Base-by-base conservation (phyloP, 768 basidiomycete species). In the Leccinum olivaceopallidum region DNA sequence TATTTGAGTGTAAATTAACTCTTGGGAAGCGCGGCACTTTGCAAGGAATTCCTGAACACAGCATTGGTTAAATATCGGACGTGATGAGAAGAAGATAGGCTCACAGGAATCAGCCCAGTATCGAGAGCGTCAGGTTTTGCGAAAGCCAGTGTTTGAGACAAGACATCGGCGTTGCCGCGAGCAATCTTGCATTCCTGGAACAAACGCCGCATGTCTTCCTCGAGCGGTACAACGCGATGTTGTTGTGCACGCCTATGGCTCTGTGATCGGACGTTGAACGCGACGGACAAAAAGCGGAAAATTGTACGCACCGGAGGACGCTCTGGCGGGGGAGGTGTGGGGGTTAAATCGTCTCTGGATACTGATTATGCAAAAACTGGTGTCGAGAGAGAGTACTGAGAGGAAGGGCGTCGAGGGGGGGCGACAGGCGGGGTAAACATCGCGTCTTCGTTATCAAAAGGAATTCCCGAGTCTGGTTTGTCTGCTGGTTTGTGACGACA, bases 111-210 rank as follows among this genome's bases (percentile, higher is more conserved):
- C 52, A 95, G 79, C 7, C 82, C 70, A 82, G 82, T 6, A 66
- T 74, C 69, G 78, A 94, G 71, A 55, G 91, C 86, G 56, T 90
- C 88, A 0, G 90, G 89, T 63, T 81, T 85, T 6, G 88, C 85
- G 53, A 82, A 84, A 0, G 81, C 80, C 56, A 95, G 76, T 1
- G 91, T 83, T 68, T 95, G 85, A 16, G 83, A 81, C 14, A 96
- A 78, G 9, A 95, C 66, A 48, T 79, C 76, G 0, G 94, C 93
- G 66, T 94, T 93, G n/a, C 89, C 89, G 58, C 83, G 82, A 3
- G 88, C 94, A 42, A 94, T 85, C 61, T 85, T 87, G 73, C 93
- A 94, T 71, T 97, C 95, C 65, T 93, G 86, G 66, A 92, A 85
- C 53, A 97, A 74, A 16, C 90, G 81, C 13, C 88, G 80, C 54